These are phyloP conservation scores for Beta macrorhiza DNA, from an alignment of 179 eudicot genomes.

Conservation along the genomic window DNA sequence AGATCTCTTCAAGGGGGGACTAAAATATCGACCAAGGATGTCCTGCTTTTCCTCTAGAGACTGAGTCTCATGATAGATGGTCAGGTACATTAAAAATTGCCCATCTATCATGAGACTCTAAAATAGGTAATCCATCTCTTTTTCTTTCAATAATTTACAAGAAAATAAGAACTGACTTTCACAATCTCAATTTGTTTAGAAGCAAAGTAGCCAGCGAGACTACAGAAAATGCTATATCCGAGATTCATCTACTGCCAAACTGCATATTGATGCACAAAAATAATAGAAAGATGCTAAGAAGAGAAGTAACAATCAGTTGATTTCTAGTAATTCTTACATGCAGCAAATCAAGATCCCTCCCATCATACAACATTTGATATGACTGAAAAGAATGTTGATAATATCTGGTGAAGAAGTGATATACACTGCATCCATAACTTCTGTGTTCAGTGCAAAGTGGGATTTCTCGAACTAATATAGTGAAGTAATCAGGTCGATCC, in stretches of 20 bases:
- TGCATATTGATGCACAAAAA: slow-evolving; percentile 1
- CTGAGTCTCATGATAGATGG: background rate
- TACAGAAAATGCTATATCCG: background rate
- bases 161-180: background rate
- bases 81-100: background rate
- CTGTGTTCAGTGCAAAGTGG: slow-evolving; percentile 73
- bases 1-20: background rate
- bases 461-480: slow-evolving; percentile 82
- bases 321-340: slow-evolving; percentile 45
- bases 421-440: slow-evolving; percentile 59
- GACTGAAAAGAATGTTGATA: slow-evolving; percentile 65
- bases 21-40: background rate
- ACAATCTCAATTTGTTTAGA: background rate
- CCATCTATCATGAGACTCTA: background rate
- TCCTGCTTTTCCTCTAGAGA: background rate
- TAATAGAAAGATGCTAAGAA: background rate
- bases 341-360: slow-evolving; percentile 56
- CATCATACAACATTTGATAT: slow-evolving; percentile 71
- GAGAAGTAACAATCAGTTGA: background rate
- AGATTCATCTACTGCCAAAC: background rate
- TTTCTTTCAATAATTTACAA: background rate
- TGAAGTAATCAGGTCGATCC: slow-evolving; percentile 71
- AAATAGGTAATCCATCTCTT: background rate
- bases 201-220: background rate
- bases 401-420: slow-evolving; percentile 77